phyloP scores from a whole-genome alignment of 192 early-diverging fungal species.

The Funneliformis mosseae region DNA sequence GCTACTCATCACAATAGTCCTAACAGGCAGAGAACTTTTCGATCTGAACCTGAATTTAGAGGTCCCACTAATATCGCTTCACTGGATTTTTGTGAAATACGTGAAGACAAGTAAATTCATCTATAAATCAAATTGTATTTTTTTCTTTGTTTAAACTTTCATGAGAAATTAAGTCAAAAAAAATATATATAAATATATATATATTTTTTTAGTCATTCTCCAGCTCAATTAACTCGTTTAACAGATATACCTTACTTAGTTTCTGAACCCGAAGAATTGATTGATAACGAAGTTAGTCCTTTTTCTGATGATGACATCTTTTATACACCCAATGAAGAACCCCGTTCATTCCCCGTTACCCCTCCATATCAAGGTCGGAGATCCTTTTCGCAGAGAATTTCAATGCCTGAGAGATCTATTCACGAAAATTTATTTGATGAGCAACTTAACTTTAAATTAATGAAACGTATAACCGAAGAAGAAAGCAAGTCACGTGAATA shows the following conservation, averaged over 20 bases:
- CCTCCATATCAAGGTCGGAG: neutral
- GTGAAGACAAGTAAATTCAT: neutral
- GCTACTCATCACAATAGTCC: neutral
- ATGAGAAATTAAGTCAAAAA: neutral
- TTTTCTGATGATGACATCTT: neutral
- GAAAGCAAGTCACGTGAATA: too few species aligned
- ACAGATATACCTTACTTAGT: neutral
- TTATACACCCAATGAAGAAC: constrained; percentile 8
- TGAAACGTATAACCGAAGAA: too few species aligned
- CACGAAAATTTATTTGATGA: too few species aligned
- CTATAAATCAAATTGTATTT: neutral
- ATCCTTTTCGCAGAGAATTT: neutral
- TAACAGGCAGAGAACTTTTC: neutral
- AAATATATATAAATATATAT: neutral
- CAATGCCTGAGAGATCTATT: too few species aligned
- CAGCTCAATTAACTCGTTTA: neutral
- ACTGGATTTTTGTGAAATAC: neutral
- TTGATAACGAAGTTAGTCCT: neutral
- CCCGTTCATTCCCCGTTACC: neutral
- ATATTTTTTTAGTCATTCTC: neutral
- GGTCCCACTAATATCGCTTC: constrained; percentile 11
- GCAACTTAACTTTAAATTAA: too few species aligned
- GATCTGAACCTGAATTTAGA: neutral
- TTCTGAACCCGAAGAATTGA: neutral
- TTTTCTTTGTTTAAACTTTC: neutral